phyloP scores from a whole-genome alignment of 2,329 filamentous ascomycete species.

The Talaromyces sp. region DNA sequence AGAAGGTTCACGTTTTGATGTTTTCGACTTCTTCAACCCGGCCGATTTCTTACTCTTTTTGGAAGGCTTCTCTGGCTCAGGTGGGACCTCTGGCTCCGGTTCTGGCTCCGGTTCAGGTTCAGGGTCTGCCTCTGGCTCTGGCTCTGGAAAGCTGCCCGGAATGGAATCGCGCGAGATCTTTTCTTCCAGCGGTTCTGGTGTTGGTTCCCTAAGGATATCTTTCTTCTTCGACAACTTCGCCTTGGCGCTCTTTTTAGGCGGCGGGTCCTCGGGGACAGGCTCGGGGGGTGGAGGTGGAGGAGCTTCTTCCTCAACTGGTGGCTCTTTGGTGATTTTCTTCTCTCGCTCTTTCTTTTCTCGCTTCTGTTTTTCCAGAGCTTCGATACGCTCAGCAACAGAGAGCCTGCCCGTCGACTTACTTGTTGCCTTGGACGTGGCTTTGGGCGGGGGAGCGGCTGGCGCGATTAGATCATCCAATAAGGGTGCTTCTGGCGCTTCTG shows the following conservation, averaged over 20 bases:
- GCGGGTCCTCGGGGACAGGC: conserved; percentile 17
- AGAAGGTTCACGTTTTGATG: conserved; percentile 12
- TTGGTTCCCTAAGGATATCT: conserved; percentile 25
- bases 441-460: conserved; percentile 36
- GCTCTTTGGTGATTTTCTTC: conserved; percentile 31
- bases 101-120: conserved; percentile 32
- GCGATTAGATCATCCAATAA: conserved; percentile 34
- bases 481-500: conserved; percentile 28
- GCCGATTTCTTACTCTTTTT: conserved; percentile 26
- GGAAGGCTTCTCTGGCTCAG: conserved; percentile 37
- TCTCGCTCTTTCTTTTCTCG: conserved; percentile 30
- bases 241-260: conserved; percentile 17
- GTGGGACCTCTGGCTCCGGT: conserved; percentile 1
- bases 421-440: conserved; percentile 34
- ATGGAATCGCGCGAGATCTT: conserved; percentile 31
- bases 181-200: conserved; percentile 15
- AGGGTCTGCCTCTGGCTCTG: conserved; percentile 36
- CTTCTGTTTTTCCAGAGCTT: conserved; percentile 37
- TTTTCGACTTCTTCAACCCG: conserved; percentile 17
- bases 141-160: conserved; percentile 51
- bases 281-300: conserved; percentile 27
- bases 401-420: conserved; percentile 36
- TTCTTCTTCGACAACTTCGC: conserved; percentile 31
- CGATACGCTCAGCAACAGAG: conserved; percentile 51
- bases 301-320: conserved; percentile 23